Percentiles rank a stretch among this genome's conserved stretches.
Evolutionary conservation across 2,329 filamentous ascomycete genomes (phyloP).

Genomic region (Aureobasidium sp.): DNA sequence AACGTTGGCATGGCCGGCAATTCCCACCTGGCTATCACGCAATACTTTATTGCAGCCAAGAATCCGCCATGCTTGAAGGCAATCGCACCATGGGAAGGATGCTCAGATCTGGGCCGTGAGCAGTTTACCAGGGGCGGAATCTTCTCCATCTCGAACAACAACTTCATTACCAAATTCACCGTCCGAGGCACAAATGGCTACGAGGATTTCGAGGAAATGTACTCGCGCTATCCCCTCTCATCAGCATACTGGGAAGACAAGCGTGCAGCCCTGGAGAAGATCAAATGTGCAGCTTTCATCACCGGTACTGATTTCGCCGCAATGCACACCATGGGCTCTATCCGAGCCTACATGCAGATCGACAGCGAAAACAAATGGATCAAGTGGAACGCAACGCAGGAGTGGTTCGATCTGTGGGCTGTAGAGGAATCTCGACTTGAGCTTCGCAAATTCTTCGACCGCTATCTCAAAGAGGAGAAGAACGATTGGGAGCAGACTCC

Average conservation of each 20-base stretch:
- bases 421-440: conserved; percentile 31
- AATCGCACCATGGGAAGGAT: conserved; percentile 44
- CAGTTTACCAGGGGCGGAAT: conserved; percentile 39
- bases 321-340: conserved; percentile 22
- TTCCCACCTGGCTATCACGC: conserved; percentile 36
- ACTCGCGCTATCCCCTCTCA: conserved; percentile 18
- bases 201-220: conserved; percentile 22
- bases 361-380: conserved; percentile 39
- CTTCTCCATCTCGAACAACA: conserved; percentile 35
- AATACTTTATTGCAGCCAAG: conserved; percentile 36
- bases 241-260: conserved; percentile 25
- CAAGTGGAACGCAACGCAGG: conserved; percentile 35
- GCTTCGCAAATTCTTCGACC: conserved; percentile 40
- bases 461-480: conserved; percentile 37
- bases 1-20: conserved; percentile 40
- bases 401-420: conserved; percentile 42
- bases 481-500: conserved; percentile 46
- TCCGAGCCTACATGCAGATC: conserved; percentile 34
- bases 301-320: conserved; percentile 21
- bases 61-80: conserved; percentile 37
- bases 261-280: conserved; percentile 22
- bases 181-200: conserved; percentile 20
- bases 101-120: conserved; percentile 42
- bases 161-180: conserved; percentile 23
- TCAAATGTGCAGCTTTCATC: conserved; percentile 23